Base-by-base conservation (phyloP, 805 yeast genomes). In the Wickerhamiella cacticola region DNA sequence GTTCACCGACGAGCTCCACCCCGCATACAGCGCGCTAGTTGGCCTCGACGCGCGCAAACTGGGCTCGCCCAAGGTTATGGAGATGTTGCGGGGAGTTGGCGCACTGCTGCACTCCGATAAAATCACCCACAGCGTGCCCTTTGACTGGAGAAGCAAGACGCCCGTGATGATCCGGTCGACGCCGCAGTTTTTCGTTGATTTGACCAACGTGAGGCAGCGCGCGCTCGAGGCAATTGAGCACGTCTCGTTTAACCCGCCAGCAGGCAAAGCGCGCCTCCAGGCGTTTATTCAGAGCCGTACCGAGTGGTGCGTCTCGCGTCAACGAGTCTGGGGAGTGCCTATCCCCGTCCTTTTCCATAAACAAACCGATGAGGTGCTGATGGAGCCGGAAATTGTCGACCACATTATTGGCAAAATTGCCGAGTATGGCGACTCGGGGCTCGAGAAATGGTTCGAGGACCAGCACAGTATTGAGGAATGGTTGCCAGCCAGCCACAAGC, bases 261-360 rank as follows among this genome's bases (percentile, higher is more conserved):
- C 75, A 10, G 96, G 96, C 1, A 66, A 67, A 25, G 79, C 75
- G 45, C 71, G 97, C 52, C 70, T 92, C 28, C 56, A 69, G 2
- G 75, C 94, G 12, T 92, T 89, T 59, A 73, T 87, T 24, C 69
- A 68, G 18, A 78, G 80, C 44, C 75, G 98, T 64, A 77, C 78
- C 53, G 98, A 92, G 60, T 92, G 99, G 99, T 92, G 98, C 65
- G 87, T 92, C 26, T 88, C 97, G 1, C 72, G 99, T 57, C 99
- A 92, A 62, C 76, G 99, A 54, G 72, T 76, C 16, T 92, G 99
- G 99, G 99, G 99, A 41, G 96, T 92, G 28, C 98, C 98, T 1
- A 82, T 92, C 34, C 97, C 98, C 1, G 92, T 83, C 0, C 65
- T 92, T 7, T 83, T 80, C 63, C 68, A 74, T 41, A 68, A 66